Conservation (phyloP, 139 green algal species). For the Picochlorum sp. region DNA sequence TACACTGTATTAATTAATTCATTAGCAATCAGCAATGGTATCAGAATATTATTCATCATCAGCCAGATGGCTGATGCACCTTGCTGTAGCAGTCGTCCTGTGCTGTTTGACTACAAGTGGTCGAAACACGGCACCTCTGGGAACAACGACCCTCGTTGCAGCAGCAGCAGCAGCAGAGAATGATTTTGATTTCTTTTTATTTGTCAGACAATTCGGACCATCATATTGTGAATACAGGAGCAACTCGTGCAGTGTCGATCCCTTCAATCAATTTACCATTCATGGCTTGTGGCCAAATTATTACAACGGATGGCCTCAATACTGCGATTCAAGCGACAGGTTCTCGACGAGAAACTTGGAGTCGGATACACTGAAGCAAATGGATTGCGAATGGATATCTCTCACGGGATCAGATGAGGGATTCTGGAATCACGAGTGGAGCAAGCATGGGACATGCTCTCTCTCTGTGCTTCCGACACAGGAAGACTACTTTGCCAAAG, state of each 20-base stretch:
- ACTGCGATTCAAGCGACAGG: conserved; percentile 32
- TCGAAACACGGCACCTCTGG: no score
- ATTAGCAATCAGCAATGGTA: no score
- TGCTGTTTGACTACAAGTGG: no score
- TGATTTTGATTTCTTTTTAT: no score
- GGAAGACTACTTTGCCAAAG: conserved; percentile 40
- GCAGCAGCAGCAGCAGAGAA: no score
- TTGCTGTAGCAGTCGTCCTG: no score
- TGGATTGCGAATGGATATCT: conserved; percentile 20
- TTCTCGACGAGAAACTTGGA: background rate
- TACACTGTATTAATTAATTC: no score
- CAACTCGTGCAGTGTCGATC: background rate
- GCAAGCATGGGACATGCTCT: conserved; percentile 55
- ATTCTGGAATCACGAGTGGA: conserved; percentile 57
- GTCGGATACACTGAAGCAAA: background rate
- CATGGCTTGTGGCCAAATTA: conserved; percentile 72
- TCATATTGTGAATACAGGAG: no score
- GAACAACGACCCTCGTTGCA: no score
- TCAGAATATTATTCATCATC: no score
- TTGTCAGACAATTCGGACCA: no score
- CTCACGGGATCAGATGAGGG: conserved; percentile 3
- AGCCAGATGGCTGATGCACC: no score
- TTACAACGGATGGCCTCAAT: conserved; percentile 44
- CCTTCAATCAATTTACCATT: conserved; percentile 47
- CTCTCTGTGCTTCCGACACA: conserved; percentile 29